Evolutionary conservation across 1,139 yeast genomes (phyloP), one percentile per base, ranked within the genome.

Genomic region (Diutina catenulata): DNA sequence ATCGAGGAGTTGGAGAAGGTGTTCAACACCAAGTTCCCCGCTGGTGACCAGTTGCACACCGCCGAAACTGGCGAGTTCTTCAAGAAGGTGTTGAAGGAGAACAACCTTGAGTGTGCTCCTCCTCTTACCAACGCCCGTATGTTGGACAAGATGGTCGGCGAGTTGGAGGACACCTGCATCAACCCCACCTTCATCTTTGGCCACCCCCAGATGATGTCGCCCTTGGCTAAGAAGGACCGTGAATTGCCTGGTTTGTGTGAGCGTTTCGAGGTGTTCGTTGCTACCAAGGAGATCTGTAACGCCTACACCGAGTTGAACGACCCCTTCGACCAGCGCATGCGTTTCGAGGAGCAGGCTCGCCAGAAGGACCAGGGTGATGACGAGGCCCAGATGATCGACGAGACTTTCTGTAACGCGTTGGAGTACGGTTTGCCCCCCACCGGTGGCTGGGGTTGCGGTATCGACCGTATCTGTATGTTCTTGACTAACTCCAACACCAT

Each of bases 361-460:
- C 98, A 91, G 73, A 91, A 91, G 72, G 97, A 71, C 50, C 96
- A 87, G 65, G 98, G 98, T 71, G 98, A 91, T 57, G 98, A 91
- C 55, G 98, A 91, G 68, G 98, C 96, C 42, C 98, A 91, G 69
- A 60, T 87, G 64, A 74, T 91, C 47, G 98, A 91, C 60, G 98
- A 91, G 67, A 80, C 86, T 45, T 91, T 91, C 87, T 82, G 94
- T 70, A 84, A 88, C 55, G 96, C 98, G 47, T 76, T 91, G 57
- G 98, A 91, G 68, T 91, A 86, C 63, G 98, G 98, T 62, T 74
- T 91, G 55, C 98, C 98, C 45, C 98, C 98, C 54, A 91, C 98
- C 53, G 98, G 94, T 60, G 98, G 98, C 52, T 91, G 97, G 97
- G 98, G 98, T 54, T 82, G 95, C 68, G 98, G 98, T 75, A 87